Evolutionary conservation across 2,329 filamentous ascomycete species (phyloP).

Genomic region (Pestalotiopsis sp.): DNA sequence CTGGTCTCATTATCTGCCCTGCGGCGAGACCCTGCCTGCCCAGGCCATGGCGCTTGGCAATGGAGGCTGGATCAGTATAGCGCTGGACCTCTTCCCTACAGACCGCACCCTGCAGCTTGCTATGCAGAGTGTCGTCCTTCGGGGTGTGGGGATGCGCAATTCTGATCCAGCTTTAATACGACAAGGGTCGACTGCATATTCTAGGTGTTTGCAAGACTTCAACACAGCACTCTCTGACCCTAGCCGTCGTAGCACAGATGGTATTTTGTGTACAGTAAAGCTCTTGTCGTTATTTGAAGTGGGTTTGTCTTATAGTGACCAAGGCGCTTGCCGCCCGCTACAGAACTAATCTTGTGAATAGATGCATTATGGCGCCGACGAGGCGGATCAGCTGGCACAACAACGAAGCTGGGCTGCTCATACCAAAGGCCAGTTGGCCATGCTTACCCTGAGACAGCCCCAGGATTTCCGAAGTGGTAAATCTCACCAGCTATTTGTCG

Average conservation of each 20-base stretch:
- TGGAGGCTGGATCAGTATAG: not conserved
- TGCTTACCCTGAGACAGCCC: not conserved
- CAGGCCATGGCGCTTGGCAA: not conserved
- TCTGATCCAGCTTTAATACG: not conserved
- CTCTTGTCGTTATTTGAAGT: not conserved
- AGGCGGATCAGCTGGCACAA: not conserved
- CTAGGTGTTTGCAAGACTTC: not conserved
- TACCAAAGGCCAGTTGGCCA: not conserved
- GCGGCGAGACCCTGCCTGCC: not conserved
- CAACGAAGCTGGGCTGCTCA: not conserved
- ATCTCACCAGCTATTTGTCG: not conserved
- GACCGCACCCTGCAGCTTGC: not conserved
- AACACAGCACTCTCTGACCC: not conserved
- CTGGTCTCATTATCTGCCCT: not conserved
- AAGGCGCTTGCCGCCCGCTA: not conserved
- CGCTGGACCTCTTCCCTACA: not conserved
- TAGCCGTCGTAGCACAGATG: not conserved
- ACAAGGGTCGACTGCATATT: not conserved
- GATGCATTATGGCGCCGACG: constrained; percentile 1
- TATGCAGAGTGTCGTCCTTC: not conserved
- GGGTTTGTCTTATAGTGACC: not conserved
- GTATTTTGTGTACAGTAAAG: not conserved
- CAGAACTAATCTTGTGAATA: not conserved
- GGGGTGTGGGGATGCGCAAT: not conserved
- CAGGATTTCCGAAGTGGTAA: not conserved